Percentiles rank a stretch among this genome's conserved stretches.
Evolutionary conservation across 2,329 filamentous ascomycete genomes (phyloP).

Genomic region (Neonectria punicea): DNA sequence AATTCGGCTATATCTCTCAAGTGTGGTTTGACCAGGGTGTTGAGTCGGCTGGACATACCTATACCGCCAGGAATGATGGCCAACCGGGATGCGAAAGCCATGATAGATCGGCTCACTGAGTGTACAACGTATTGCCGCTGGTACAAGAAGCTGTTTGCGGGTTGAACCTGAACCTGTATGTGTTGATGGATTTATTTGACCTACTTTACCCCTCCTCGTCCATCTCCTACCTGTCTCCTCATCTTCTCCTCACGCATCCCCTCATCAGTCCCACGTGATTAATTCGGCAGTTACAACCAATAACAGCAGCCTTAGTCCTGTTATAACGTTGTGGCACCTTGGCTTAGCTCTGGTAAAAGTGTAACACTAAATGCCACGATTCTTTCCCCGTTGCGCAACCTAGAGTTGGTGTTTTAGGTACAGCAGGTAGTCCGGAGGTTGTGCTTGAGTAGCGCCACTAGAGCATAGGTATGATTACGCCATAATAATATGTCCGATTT

Average conservation of each 20-base stretch:
- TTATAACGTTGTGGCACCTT: not conserved
- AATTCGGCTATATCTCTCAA: not conserved
- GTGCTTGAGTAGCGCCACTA: too few species aligned
- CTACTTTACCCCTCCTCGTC: not conserved
- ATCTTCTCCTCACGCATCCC: not conserved
- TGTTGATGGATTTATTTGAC: not conserved
- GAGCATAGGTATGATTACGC: too few species aligned
- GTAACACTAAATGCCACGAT: too few species aligned
- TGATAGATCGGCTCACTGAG: not conserved
- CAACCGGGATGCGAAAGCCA: slow-evolving; percentile 12
- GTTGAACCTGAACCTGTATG: not conserved
- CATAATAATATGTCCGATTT: too few species aligned
- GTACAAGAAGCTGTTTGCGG: not conserved
- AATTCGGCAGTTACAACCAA: not conserved
- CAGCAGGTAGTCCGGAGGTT: too few species aligned
- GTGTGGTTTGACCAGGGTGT: not conserved
- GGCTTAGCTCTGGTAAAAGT: too few species aligned
- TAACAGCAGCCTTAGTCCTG: not conserved
- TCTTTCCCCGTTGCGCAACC: too few species aligned
- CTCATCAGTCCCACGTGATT: not conserved
- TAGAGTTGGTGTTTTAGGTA: too few species aligned
- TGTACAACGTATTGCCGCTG: not conserved
- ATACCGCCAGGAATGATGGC: slow-evolving; percentile 12
- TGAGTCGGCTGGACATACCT: not conserved
- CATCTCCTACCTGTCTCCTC: not conserved